Base-by-base conservation (phyloP, 306 rosid genomes). In the Malus sieversii region DNA sequence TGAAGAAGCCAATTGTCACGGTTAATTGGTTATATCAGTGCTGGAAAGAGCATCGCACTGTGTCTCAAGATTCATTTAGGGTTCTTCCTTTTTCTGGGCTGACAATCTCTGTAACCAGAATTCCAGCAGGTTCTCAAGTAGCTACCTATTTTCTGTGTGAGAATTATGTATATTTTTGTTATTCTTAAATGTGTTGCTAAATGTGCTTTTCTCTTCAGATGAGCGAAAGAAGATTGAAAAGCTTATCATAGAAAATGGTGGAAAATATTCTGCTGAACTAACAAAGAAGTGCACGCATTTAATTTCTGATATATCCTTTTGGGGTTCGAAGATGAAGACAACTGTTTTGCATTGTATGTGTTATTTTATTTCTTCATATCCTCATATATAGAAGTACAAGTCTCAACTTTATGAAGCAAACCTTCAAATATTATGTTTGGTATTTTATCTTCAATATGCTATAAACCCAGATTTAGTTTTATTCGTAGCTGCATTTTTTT, bases 1-100 rank as follows among this genome's bases (percentile, higher is more conserved):
- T 90, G 84, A 95, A 92, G 97, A 95, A 95, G 90, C 98, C 98
- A 58, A 88, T 92, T 71, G 87, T 95, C 75, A 89, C 98, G 44
- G 52, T 82, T 58, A 85, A 87, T 82, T 95, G 97, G 97, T 85
- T 95, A 81, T 79, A 92, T 68, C 95, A 92, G 82, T 95, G 98
- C 92, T 86, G 97, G 82, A 85, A 83, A 25, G 97, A 95, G 83
- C 98, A 95, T 82, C 96, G 91, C 6, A 82, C 89, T 85, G 97
- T 92, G 77, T 93, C 97, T 76, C 98, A 92, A 58, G 97, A 95
- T 77, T 85, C 91, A 71, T 92, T 85, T 82, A 86, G 91, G 80
- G 93, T 95, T 77, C 97, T 86, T 80, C 96, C 97, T 64, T 89
- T 95, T 83, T 87, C 92, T 76, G 98, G 97, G 82, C 82, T 95